These are phyloP conservation scores for Wickerhamomyces subpelliculosus DNA, from an alignment of 805 yeast genomes.

Conservation along the genomic window DNA sequence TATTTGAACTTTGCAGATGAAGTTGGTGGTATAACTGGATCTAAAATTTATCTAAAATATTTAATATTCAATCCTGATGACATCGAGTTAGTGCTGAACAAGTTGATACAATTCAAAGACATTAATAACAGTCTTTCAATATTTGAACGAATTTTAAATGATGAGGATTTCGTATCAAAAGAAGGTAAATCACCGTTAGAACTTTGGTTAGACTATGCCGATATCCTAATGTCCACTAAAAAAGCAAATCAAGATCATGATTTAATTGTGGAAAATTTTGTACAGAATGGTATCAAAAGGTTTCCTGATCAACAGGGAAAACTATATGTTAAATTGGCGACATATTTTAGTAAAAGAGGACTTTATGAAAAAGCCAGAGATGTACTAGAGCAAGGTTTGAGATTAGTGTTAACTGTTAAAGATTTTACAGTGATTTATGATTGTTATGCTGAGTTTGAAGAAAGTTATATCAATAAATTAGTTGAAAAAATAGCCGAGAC, in stretches of 20 bases:
- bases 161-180: slow-evolving; percentile 27
- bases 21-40: slow-evolving; percentile 31
- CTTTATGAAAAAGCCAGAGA: slow-evolving; percentile 32
- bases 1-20: slow-evolving; percentile 42
- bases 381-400: slow-evolving; percentile 42
- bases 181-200: slow-evolving; percentile 39
- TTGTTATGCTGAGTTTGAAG: slow-evolving; percentile 54
- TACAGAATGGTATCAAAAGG: slow-evolving; percentile 26
- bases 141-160: slow-evolving; percentile 28
- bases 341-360: slow-evolving; percentile 35
- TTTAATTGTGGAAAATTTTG: slow-evolving; percentile 27
- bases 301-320: slow-evolving; percentile 58
- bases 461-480: slow-evolving; percentile 29
- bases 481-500: slow-evolving; percentile 4
- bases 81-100: slow-evolving; percentile 27
- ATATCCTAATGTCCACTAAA: slow-evolving; percentile 24
- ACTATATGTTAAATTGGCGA: slow-evolving; percentile 41
- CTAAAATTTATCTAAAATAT: slow-evolving; percentile 25
- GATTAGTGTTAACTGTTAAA: slow-evolving; percentile 38
- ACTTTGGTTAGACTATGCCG: slow-evolving; percentile 40
- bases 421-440: slow-evolving; percentile 66
- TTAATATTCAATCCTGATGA: slow-evolving; percentile 22
- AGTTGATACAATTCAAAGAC: slow-evolving; percentile 27
- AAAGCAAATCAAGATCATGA: slow-evolving; percentile 7
- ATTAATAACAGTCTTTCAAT: slow-evolving; percentile 22